Percentiles rank a stretch among this genome's conserved stretches.
phyloP scores from a whole-genome alignment of 129 eudicot species.

The Pittosporum tobira region DNA sequence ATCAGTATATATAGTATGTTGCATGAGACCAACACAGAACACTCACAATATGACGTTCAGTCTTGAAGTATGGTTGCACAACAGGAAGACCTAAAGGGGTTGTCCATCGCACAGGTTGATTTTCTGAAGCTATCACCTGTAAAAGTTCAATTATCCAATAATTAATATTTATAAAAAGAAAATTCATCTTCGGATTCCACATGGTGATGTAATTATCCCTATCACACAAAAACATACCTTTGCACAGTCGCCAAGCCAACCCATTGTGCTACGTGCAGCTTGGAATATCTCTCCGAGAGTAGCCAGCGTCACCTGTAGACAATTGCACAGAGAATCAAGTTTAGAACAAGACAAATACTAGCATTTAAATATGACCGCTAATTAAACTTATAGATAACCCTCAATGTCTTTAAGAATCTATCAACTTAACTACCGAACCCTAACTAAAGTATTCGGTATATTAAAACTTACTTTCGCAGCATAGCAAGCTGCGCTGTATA shows the following conservation, averaged over 20 bases:
- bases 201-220: not conserved
- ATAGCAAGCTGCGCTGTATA: conserved; percentile 79
- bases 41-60: conserved; percentile 73
- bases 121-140: conserved; percentile 82
- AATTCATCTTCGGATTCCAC: not conserved
- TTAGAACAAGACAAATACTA: not conserved
- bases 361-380: not conserved
- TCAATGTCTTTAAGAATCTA: too few relatives aligned
- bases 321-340: not conserved
- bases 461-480: conserved; percentile 70
- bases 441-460: not conserved
- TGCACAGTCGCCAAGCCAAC: conserved; percentile 98
- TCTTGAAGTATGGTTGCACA: conserved; percentile 86
- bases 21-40: not conserved
- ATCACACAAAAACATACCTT: conserved; percentile 41
- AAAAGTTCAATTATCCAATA: conserved; percentile 10
- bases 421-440: not conserved
- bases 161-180: not conserved
- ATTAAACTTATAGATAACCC: too few relatives aligned
- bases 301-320: conserved; percentile 69
- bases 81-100: conserved; percentile 97
- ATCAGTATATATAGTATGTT: not conserved
- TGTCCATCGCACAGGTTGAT: conserved; percentile 93
- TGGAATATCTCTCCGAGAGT: conserved; percentile 89
- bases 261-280: conserved; percentile 92